Percentiles rank a stretch among this genome's conserved stretches.
phyloP scores from a whole-genome alignment of 1,284 basidiomycete species.

The Ganoderma meredithae region DNA sequence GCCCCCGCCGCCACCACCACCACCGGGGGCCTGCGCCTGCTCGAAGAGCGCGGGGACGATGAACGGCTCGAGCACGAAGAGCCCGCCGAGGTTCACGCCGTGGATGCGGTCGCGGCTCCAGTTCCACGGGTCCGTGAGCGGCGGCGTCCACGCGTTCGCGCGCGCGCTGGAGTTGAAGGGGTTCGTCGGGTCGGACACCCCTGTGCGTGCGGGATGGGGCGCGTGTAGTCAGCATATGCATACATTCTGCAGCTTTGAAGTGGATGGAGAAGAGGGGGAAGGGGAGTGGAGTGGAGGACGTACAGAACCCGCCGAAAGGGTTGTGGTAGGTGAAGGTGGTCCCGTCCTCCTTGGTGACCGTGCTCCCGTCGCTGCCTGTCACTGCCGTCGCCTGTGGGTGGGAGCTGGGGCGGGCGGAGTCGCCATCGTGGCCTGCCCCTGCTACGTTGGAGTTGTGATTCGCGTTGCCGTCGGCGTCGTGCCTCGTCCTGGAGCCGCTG shows the following conservation, averaged over 20 bases:
- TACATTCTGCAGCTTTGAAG: no score
- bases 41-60: constrained; percentile 84
- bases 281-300: constrained; percentile 41
- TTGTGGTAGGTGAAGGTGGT: constrained; percentile 74
- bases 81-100: constrained; percentile 78
- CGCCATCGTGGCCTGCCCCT: constrained; percentile 27
- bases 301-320: constrained; percentile 75
- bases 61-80: constrained; percentile 82
- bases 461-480: constrained; percentile 29
- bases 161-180: constrained; percentile 74
- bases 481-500: constrained; percentile 47
- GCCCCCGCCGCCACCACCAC: no score
- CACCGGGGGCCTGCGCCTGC: constrained; percentile 50
- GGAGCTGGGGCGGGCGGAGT: constrained; percentile 13
- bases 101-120: constrained; percentile 69
- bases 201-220: constrained; percentile 25
- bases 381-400: constrained; percentile 41
- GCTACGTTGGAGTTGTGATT: constrained; percentile 23
- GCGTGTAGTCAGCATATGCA: not conserved
- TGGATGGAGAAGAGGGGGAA: no score
- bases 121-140: constrained; percentile 69
- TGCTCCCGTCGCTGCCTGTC: constrained; percentile 73
- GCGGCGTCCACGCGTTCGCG: constrained; percentile 69
- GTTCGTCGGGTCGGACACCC: constrained; percentile 59
- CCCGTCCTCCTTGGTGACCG: constrained; percentile 67